Percentiles rank a stretch among this genome's conserved stretches.
Conservation (phyloP, 169 alveolate genomes). For the Babesia bigemina region DNA sequence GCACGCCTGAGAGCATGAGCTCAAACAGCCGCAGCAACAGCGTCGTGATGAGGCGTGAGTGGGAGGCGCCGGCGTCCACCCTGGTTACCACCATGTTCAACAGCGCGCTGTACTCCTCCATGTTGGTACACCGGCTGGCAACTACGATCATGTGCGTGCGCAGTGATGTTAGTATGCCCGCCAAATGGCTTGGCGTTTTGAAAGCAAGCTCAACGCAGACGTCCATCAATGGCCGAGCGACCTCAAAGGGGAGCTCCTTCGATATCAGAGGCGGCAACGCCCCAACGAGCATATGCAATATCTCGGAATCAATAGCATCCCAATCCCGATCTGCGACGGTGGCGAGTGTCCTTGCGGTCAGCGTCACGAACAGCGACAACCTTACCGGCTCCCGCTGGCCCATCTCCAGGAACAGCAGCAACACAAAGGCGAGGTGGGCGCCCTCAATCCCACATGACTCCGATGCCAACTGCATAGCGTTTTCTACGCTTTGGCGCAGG, state of each 20-base stretch:
- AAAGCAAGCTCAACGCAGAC: slow-evolving; percentile 7
- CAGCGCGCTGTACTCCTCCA: slow-evolving; percentile 22
- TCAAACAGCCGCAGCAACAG: slow-evolving; percentile 23
- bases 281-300: background rate
- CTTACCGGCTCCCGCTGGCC: background rate
- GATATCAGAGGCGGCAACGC: background rate
- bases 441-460: background rate
- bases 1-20: slow-evolving; percentile 19
- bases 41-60: background rate
- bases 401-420: slow-evolving; percentile 15
- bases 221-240: slow-evolving; percentile 16
- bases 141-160: background rate
- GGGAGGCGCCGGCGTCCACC: background rate
- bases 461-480: background rate
- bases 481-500: background rate
- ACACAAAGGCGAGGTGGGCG: slow-evolving; percentile 16
- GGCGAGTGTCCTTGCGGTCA: background rate
- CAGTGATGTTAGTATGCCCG: background rate
- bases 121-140: slow-evolving; percentile 6
- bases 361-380: slow-evolving; percentile 3
- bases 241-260: slow-evolving; percentile 30
- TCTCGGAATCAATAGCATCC: background rate
- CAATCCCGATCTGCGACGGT: background rate
- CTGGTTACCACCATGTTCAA: slow-evolving; percentile 11
- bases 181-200: background rate